Evolutionary conservation across 441 rosid genomes (phyloP).

Genomic region (Eutrema salsugineum): DNA sequence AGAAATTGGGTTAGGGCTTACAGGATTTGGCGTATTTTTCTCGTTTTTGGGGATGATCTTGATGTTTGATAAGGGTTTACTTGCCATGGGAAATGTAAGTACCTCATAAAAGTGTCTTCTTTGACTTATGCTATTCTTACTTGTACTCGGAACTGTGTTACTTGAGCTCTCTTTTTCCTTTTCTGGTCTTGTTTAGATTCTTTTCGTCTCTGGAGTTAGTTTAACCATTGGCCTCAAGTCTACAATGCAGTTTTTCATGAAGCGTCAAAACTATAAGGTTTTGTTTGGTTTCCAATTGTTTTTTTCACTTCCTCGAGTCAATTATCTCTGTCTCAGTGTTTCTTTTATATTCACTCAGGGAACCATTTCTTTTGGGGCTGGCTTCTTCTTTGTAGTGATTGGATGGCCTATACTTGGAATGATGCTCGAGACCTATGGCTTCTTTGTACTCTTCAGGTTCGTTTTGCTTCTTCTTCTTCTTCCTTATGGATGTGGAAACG

Average conservation of each 20-base stretch:
- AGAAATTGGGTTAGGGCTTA: slow-evolving; percentile 92
- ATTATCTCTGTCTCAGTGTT: slow-evolving; percentile 4
- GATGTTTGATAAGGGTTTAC: slow-evolving; percentile 90
- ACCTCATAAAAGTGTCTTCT: background rate
- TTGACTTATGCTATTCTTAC: background rate
- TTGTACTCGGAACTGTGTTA: background rate
- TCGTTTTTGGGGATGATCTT: slow-evolving; percentile 80
- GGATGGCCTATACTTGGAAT: slow-evolving; percentile 95
- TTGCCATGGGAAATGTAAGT: slow-evolving; percentile 99
- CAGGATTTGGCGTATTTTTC: slow-evolving; percentile 94
- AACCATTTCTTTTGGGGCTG: slow-evolving; percentile 81
- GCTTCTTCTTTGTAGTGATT: slow-evolving; percentile 85
- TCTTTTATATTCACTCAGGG: slow-evolving; percentile 48
- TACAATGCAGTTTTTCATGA: slow-evolving; percentile 91
- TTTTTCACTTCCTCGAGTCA: slow-evolving; percentile 1
- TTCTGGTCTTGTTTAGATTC: slow-evolving; percentile 49
- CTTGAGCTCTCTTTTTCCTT: background rate
- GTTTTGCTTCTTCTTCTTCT: background rate
- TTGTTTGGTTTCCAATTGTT: background rate
- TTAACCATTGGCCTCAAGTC: slow-evolving; percentile 89
- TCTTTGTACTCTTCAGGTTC: slow-evolving; percentile 89
- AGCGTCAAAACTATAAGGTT: slow-evolving; percentile 91
- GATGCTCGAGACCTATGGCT: slow-evolving; percentile 88
- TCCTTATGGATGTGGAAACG: background rate
- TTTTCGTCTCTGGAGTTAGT: slow-evolving; percentile 88